A percentile compares a stretch with the other conserved stretches of the same genome.
Conservation (phyloP, 352 stramenopile species). For the Phytophthora ohioensis region DNA sequence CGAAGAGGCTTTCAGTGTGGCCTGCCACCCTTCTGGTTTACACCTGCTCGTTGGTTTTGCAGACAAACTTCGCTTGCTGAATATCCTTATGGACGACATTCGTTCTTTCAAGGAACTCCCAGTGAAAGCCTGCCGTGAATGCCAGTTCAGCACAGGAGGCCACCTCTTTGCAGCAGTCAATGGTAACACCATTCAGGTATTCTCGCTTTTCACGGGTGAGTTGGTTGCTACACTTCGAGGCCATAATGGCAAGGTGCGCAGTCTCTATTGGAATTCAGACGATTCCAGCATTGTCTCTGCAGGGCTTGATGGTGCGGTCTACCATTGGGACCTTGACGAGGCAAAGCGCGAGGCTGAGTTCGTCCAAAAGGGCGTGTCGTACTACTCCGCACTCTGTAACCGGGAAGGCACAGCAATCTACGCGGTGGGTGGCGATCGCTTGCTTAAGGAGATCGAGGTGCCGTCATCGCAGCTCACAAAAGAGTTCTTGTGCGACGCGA, state of each 20-base stretch:
- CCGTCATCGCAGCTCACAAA: constrained; percentile 79
- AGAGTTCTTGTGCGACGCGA: constrained; percentile 81
- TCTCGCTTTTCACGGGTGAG: constrained; percentile 92
- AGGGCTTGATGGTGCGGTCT: constrained; percentile 93
- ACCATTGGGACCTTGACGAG: constrained; percentile 94
- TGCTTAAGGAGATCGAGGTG: constrained; percentile 93
- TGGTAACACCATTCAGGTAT: constrained; percentile 94
- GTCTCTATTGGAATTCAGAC: constrained; percentile 88
- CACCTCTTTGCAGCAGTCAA: constrained; percentile 95
- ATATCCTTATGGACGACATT: constrained; percentile 94
- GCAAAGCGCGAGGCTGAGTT: constrained; percentile 93
- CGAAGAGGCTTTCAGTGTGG: constrained; percentile 91
- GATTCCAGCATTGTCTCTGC: constrained; percentile 90
- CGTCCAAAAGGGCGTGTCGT: constrained; percentile 93
- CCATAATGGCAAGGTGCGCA: constrained; percentile 94
- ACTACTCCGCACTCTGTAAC: constrained; percentile 89
- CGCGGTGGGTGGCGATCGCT: constrained; percentile 88
- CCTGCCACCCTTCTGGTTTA: constrained; percentile 92
- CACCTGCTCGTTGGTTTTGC: constrained; percentile 92
- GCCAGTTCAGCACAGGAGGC: constrained; percentile 87
- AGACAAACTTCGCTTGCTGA: constrained; percentile 92
- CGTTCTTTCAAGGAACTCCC: constrained; percentile 85
- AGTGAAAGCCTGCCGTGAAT: constrained; percentile 85
- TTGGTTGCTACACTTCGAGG: constrained; percentile 91
- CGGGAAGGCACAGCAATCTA: constrained; percentile 83